phyloP scores from a whole-genome alignment of 192 early-diverging fungal species.

The Piromyces finnis region DNA sequence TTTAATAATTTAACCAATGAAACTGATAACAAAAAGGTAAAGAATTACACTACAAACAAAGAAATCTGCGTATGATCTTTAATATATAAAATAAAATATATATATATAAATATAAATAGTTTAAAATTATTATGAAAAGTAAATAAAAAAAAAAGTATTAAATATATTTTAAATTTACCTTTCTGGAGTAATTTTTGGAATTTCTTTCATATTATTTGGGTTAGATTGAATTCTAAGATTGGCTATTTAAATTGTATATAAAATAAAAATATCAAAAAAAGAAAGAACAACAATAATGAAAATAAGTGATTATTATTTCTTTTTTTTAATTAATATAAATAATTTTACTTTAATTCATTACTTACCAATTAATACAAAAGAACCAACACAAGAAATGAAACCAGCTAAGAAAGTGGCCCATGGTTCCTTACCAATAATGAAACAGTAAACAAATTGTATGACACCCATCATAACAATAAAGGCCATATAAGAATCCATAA shows the following conservation, averaged over 20 bases:
- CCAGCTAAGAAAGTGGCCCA: conserved; percentile 96
- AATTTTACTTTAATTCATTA: neutral
- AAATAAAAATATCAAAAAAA: neutral
- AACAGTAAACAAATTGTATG: conserved; percentile 75
- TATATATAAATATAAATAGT: too few relatives aligned
- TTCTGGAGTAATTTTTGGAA: conserved; percentile 56
- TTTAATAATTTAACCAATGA: neutral
- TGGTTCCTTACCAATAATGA: conserved; percentile 78
- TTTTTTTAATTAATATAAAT: neutral
- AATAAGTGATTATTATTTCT: neutral
- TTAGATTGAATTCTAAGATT: conserved; percentile 90
- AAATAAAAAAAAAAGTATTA: too few relatives aligned
- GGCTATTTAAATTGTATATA: conserved; percentile 18
- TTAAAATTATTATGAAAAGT: too few relatives aligned
- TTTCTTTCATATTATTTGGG: conserved; percentile 50
- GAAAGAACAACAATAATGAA: neutral
- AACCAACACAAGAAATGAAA: conserved; percentile 78
- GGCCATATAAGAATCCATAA: conserved; percentile 85
- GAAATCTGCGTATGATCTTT: neutral
- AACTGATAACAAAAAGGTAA: neutral
- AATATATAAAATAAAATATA: too few relatives aligned
- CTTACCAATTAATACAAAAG: conserved; percentile 76
- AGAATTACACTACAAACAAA: neutral
- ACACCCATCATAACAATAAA: conserved; percentile 81
- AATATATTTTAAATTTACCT: conserved; percentile 19